Conservation (phyloP, 2,329 filamentous ascomycete genomes). For the Phaeosphaeriaceae sp. region DNA sequence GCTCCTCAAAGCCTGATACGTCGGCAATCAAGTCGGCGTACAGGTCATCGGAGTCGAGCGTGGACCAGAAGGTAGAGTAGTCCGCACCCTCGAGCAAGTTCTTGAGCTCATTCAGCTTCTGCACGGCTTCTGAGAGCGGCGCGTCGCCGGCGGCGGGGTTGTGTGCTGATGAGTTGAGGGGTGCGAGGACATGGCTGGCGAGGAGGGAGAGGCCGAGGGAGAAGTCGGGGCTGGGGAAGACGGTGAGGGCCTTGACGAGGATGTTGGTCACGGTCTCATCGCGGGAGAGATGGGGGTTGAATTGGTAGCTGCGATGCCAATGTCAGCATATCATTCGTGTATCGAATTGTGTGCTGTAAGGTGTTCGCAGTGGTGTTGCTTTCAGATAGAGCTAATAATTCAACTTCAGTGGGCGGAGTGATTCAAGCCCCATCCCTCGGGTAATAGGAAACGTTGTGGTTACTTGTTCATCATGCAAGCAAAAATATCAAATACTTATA, state of each 20-base stretch:
- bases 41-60: conserved; percentile 89
- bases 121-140: conserved; percentile 83
- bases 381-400: conserved; percentile 79
- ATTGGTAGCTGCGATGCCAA: conserved; percentile 79
- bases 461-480: conserved; percentile 73
- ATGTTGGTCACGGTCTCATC: conserved; percentile 98
- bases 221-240: conserved; percentile 97
- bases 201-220: conserved; percentile 92
- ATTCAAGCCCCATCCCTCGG: conserved; percentile 72
- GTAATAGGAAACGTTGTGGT: conserved; percentile 98
- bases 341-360: conserved; percentile 1
- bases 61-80: conserved; percentile 92
- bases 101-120: conserved; percentile 85
- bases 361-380: conserved; percentile 13
- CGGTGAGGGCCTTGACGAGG: conserved; percentile 95
- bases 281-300: conserved; percentile 97
- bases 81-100: conserved; percentile 87
- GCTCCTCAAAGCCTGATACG: conserved; percentile 92
- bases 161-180: conserved; percentile 56
- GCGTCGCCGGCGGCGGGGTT: conserved; percentile 67
- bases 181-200: conserved; percentile 78
- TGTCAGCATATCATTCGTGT: conserved; percentile 18
- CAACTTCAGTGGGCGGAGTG: conserved; percentile 71
- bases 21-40: conserved; percentile 96
- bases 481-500: conserved; percentile 12